Conservation (phyloP, 2,329 filamentous ascomycete species). For the Microdochium trichocladiopsis region DNA sequence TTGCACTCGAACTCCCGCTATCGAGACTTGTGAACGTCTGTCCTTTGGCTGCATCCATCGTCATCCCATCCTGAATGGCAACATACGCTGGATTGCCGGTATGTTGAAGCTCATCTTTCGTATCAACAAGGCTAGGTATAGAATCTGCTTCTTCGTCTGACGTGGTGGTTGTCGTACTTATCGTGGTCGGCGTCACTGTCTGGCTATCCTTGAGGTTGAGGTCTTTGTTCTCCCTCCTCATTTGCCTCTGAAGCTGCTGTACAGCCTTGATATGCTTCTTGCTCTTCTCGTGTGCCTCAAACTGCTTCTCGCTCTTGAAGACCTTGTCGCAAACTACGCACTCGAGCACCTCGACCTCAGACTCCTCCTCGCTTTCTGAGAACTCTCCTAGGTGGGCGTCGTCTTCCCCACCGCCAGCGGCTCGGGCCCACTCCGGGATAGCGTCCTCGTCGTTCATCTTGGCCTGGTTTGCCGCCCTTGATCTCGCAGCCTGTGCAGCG, state of each 20-base stretch:
- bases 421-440: constrained; percentile 69
- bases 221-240: constrained; percentile 70
- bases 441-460: constrained; percentile 56
- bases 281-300: constrained; percentile 86
- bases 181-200: not conserved
- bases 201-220: constrained; percentile 35
- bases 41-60: not conserved
- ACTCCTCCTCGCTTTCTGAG: constrained; percentile 48
- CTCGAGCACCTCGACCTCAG: constrained; percentile 54
- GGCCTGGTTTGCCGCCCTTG: constrained; percentile 73
- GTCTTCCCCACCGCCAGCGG: constrained; percentile 44
- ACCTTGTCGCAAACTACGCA: constrained; percentile 72
- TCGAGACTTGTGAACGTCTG: not conserved
- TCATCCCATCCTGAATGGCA: not conserved
- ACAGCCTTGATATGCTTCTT: constrained; percentile 92
- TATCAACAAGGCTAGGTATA: constrained; percentile 29
- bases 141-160: constrained; percentile 32
- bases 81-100: not conserved
- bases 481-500: constrained; percentile 75
- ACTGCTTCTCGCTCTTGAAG: constrained; percentile 91
- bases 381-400: constrained; percentile 46
- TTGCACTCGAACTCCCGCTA: constrained; percentile 1
- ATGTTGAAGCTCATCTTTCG: constrained; percentile 30
- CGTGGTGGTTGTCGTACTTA: constrained; percentile 1
- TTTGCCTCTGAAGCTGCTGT: constrained; percentile 70